A percentile compares a stretch with the other conserved stretches of the same genome.
Conservation (phyloP, 164 flowering plant genomes). For the Macadamia tetraphylla region DNA sequence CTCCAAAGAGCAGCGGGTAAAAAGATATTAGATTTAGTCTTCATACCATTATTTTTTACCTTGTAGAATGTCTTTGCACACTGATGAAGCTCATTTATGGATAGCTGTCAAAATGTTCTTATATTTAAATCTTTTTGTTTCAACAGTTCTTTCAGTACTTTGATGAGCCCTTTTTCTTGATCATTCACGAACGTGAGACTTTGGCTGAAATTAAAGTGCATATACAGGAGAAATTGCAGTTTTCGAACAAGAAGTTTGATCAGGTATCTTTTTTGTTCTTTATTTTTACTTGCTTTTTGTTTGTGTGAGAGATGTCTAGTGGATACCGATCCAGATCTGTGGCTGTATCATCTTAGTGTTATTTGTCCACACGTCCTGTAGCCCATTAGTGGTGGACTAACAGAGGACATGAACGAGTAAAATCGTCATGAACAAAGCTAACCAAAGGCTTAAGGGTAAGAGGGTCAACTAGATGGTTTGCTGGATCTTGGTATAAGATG, state of each 20-base stretch:
- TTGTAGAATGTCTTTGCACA: neutral
- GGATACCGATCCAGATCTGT: neutral
- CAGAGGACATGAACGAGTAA: too few relatives aligned
- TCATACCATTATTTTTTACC: too few relatives aligned
- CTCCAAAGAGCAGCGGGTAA: conserved; percentile 80
- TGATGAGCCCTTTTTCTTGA: conserved; percentile 95
- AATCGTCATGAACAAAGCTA: too few relatives aligned
- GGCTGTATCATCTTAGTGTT: neutral
- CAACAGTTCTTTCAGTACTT: conserved; percentile 90
- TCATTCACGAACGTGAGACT: conserved; percentile 90
- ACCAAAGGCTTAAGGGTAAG: too few relatives aligned
- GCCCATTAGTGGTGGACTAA: neutral
- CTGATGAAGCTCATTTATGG: neutral
- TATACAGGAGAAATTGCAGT: conserved; percentile 85
- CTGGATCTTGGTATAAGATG: too few relatives aligned
- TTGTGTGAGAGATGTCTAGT: neutral
- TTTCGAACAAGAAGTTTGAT: conserved; percentile 82
- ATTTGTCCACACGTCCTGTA: neutral
- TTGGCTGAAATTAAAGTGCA: conserved; percentile 79
- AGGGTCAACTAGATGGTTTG: too few relatives aligned
- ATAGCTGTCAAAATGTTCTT: neutral
- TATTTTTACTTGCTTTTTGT: neutral
- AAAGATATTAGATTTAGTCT: neutral
- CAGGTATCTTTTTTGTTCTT: conserved; percentile 44
- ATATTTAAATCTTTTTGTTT: conserved; percentile 2